Evolutionary conservation across 1,284 basidiomycete species (phyloP), one percentile per base, ranked within the genome.

Genomic region (Austroboletus novae-zelandiae): DNA sequence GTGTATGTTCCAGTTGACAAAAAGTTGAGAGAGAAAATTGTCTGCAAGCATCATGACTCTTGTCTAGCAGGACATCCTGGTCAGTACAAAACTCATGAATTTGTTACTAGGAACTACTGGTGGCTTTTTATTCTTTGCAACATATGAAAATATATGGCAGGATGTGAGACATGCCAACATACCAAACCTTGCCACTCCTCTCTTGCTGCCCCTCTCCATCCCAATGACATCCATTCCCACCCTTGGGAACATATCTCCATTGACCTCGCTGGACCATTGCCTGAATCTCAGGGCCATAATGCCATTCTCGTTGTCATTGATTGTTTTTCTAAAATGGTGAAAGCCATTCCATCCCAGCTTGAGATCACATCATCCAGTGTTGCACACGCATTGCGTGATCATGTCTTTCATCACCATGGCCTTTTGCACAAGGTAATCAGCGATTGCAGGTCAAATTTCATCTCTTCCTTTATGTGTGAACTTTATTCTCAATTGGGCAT

Each of bases 31-130:
- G 44, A 55, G 14, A 18, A 55, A 13, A 64, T 71, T 8, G 40
- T 71, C 2, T 23, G 51, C n/a, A 10, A 0, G 29, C 61, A 0
- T 51, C 55, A 5, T 71, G 79, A 5, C 78, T 54, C 72, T 65
- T 0, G 78, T 79, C 1, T 48, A 58, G 3, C 56, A 48, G 1
- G 79, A 5, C 78, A 82, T 0, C 35, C 61, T 0, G 78, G n/a
- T n/a, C n/a, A n/a, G n/a, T n/a, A n/a, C n/a, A n/a, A n/a, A n/a
- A n/a, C n/a, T n/a, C n/a, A n/a, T 0, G 65, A 74, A 51, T 49
- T 74, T 0, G 56, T 77, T 1, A 47, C 54, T 2, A 25, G 60
- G 1, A 61, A 71, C 46, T 79, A 72, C 51, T 76, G 67, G 67
- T 81, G 79, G 78, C 75, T 72, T 18, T 1, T 53, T 1, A 60